These are phyloP conservation scores for Acanthochlamys bracteata DNA, from an alignment of 106 monocot genomes.

Conservation along the genomic window DNA sequence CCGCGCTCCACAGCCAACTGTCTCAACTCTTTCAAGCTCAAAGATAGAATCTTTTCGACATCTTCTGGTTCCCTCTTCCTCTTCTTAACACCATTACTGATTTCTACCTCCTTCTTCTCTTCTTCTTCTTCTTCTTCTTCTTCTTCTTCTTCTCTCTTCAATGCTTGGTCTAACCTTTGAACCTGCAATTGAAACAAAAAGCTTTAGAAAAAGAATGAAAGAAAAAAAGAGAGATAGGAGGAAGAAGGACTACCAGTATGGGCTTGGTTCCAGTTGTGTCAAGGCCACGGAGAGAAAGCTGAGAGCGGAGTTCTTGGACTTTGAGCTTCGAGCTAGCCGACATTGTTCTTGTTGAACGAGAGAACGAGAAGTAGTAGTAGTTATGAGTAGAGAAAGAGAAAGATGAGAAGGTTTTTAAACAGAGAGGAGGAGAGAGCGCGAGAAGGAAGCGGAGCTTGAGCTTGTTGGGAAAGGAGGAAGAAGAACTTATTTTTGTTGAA, in stretches of 20 bases:
- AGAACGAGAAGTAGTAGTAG: background rate
- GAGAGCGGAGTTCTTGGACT: slow-evolving; percentile 52
- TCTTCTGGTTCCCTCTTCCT: background rate
- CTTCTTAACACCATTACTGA: slow-evolving; percentile 23
- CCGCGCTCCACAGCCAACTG: slow-evolving; percentile 24
- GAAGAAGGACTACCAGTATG: slow-evolving; percentile 19
- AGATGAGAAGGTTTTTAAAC: no score
- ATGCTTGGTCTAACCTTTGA: slow-evolving; percentile 37
- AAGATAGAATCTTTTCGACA: slow-evolving; percentile 30
- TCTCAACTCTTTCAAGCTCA: slow-evolving; percentile 36
- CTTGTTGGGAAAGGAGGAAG: no score
- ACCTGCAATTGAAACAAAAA: slow-evolving; percentile 24
- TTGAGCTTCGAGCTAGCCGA: slow-evolving; percentile 33
- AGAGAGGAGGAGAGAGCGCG: no score
- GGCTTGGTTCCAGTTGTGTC: slow-evolving; percentile 46
- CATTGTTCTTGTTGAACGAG: slow-evolving; percentile 1
- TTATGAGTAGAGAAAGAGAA: no score
- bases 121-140: slow-evolving; percentile 29
- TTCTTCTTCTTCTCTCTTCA: slow-evolving; percentile 37
- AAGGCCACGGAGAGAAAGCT: slow-evolving; percentile 54
- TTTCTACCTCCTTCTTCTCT: slow-evolving; percentile 11
- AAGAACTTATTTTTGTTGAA: no score
- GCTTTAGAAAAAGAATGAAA: background rate
- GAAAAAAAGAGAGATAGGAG: slow-evolving; percentile 9
- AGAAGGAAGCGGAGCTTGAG: no score